Evolutionary conservation across 2,329 filamentous ascomycete genomes (phyloP).

Genomic region (Ambrosiella beaveri): DNA sequence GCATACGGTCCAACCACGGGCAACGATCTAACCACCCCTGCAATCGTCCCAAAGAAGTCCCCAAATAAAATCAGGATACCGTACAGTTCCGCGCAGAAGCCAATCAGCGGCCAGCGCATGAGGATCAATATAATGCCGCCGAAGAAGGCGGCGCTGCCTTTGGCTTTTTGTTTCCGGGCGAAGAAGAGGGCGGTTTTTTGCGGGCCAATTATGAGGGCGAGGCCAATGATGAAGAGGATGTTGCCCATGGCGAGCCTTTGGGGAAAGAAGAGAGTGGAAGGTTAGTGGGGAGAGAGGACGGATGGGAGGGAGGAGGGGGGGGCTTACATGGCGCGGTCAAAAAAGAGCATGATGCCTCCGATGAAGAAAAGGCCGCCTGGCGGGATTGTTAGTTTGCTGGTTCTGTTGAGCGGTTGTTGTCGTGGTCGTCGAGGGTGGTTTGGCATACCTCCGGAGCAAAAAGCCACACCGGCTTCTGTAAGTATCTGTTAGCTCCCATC

Average conservation of each 20-base stretch:
- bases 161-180: conserved; percentile 78
- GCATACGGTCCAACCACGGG: conserved; percentile 80
- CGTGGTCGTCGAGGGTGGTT: neutral
- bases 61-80: conserved; percentile 88
- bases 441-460: conserved; percentile 81
- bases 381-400: neutral
- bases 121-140: conserved; percentile 71
- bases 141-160: conserved; percentile 79
- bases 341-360: conserved; percentile 89
- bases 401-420: neutral
- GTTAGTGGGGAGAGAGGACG: conserved; percentile 1
- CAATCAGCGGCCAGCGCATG: conserved; percentile 75
- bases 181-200: conserved; percentile 90
- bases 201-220: conserved; percentile 87
- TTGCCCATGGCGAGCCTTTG: conserved; percentile 95
- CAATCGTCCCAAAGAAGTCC: conserved; percentile 87
- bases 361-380: conserved; percentile 86
- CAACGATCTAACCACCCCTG: conserved; percentile 66
- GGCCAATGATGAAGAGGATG: conserved; percentile 92
- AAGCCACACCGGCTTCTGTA: conserved; percentile 86
- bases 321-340: conserved; percentile 82
- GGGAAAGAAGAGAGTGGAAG: neutral
- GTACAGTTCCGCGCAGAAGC: conserved; percentile 81
- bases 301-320: neutral
- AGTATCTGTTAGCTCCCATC: neutral